A percentile compares a stretch with the other conserved stretches of the same genome.
Evolutionary conservation across 2,329 filamentous ascomycete species (phyloP).

Genomic region (Aschersonia sp.): DNA sequence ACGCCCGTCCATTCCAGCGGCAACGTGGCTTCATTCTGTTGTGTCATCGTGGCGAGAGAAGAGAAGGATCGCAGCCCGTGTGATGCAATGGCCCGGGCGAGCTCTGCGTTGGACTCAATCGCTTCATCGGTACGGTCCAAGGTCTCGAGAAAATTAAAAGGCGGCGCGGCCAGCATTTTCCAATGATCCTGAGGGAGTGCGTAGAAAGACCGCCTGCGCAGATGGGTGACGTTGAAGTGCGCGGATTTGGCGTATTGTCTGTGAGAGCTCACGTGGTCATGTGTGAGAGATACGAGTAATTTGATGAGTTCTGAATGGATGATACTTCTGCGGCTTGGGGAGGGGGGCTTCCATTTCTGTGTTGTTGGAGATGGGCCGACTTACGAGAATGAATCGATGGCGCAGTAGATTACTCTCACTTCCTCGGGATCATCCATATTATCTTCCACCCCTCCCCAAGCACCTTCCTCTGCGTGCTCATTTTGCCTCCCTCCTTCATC

Average conservation of each 20-base stretch:
- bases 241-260: conserved; percentile 77
- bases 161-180: conserved; percentile 65
- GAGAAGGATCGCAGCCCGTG: conserved; percentile 55
- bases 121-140: conserved; percentile 71
- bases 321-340: too few relatives aligned
- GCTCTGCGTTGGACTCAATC: conserved; percentile 75
- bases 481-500: background rate
- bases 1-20: conserved; percentile 53
- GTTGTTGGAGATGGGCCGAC: conserved; percentile 15
- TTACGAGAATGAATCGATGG: conserved; percentile 82
- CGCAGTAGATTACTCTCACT: conserved; percentile 61
- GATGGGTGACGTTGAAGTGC: conserved; percentile 83
- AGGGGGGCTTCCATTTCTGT: background rate
- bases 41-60: conserved; percentile 22
- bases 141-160: conserved; percentile 70
- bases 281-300: background rate
- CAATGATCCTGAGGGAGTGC: conserved; percentile 74
- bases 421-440: conserved; percentile 67
- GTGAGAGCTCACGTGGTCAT: conserved; percentile 1
- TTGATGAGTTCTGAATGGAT: background rate
- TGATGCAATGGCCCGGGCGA: conserved; percentile 67
- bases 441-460: conserved; percentile 50
- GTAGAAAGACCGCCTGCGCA: conserved; percentile 86
- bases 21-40: conserved; percentile 28
- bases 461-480: conserved; percentile 12